phyloP scores from a whole-genome alignment of 371 early-diverging fungal genomes.

The Nematocida sp. region DNA sequence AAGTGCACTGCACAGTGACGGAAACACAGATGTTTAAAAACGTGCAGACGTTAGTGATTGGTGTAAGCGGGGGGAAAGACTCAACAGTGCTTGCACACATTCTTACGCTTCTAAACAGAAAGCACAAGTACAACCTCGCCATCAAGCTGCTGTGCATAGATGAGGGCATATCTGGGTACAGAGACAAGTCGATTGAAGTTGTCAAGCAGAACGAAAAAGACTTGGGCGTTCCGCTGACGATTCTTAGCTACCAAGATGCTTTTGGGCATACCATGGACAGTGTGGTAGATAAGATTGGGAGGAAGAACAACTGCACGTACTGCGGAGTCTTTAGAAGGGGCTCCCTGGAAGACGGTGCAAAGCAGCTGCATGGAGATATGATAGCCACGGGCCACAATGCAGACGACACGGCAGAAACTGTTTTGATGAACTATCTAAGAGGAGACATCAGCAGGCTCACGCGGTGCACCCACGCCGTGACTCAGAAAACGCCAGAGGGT shows the following conservation, averaged over 20 bases:
- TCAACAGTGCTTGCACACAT: slow-evolving; percentile 94
- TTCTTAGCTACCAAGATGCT: slow-evolving; percentile 83
- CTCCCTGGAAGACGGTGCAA: slow-evolving; percentile 89
- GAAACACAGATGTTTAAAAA: slow-evolving; percentile 74
- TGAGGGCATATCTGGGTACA: slow-evolving; percentile 95
- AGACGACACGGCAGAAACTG: slow-evolving; percentile 98
- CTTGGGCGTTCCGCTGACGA: slow-evolving; percentile 79
- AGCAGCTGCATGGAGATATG: slow-evolving; percentile 77
- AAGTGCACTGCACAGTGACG: slow-evolving; percentile 84
- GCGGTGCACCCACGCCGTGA: slow-evolving; percentile 83
- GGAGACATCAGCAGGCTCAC: slow-evolving; percentile 87
- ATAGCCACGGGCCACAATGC: slow-evolving; percentile 99
- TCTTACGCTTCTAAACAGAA: slow-evolving; percentile 82
- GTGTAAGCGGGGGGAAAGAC: slow-evolving; percentile 96
- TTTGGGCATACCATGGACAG: slow-evolving; percentile 95
- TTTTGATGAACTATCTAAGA: slow-evolving; percentile 92
- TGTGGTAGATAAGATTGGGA: slow-evolving; percentile 77
- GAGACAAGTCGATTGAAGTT: slow-evolving; percentile 87
- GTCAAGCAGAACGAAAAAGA: slow-evolving; percentile 88
- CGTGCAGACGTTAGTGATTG: slow-evolving; percentile 87
- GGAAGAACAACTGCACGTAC: slow-evolving; percentile 95
- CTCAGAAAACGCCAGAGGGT: slow-evolving; percentile 61
- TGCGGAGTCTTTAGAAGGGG: slow-evolving; percentile 97
- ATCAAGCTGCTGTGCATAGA: slow-evolving; percentile 87
- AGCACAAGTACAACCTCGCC: slow-evolving; percentile 82